Evolutionary conservation across 1,284 basidiomycete genomes (phyloP), one percentile per base, ranked within the genome.

Genomic region (Ustanciosporium gigantosporum): DNA sequence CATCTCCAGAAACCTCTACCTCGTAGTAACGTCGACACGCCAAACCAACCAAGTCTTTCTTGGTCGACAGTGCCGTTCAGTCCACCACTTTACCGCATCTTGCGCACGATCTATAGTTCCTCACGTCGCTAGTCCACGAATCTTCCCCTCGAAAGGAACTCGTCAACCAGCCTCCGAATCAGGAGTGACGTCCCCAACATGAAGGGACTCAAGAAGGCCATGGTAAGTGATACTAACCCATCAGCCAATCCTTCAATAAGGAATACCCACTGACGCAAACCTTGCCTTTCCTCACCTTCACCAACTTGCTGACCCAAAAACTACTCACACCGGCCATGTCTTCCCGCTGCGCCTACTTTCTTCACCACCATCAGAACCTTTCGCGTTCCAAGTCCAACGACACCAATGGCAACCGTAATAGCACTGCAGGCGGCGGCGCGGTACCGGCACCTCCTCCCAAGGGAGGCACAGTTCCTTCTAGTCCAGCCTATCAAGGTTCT

Each of bases 141-240:
- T n/a, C n/a, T n/a, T n/a, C n/a, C n/a, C n/a, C n/a, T n/a, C n/a
- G n/a, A n/a, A n/a, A n/a, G n/a, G n/a, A n/a, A n/a, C n/a, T n/a
- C n/a, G n/a, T n/a, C n/a, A n/a, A n/a, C n/a, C n/a, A n/a, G n/a
- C n/a, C n/a, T n/a, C n/a, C n/a, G n/a, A n/a, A n/a, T n/a, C n/a
- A n/a, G n/a, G n/a, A n/a, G n/a, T n/a, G n/a, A n/a, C n/a, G n/a
- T n/a, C n/a, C n/a, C n/a, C n/a, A n/a, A n/a, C n/a, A 77, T 77
- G 75, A 77, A 77, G 55, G 74, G 75, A 23, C 72, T 76, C 35
- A 77, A 76, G 56, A 77, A 77, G 57, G 75, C 75, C 4, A 76
- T 77, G 75, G 75, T 77, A 56, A 32, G 75, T 76, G 16, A 2
- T 36, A 15, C 3, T 23, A 29, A 29, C 27, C 6, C 29, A 20